Evolutionary conservation across 208 protist species (phyloP).

Genomic region (Acanthamoeba castellanii): DNA sequence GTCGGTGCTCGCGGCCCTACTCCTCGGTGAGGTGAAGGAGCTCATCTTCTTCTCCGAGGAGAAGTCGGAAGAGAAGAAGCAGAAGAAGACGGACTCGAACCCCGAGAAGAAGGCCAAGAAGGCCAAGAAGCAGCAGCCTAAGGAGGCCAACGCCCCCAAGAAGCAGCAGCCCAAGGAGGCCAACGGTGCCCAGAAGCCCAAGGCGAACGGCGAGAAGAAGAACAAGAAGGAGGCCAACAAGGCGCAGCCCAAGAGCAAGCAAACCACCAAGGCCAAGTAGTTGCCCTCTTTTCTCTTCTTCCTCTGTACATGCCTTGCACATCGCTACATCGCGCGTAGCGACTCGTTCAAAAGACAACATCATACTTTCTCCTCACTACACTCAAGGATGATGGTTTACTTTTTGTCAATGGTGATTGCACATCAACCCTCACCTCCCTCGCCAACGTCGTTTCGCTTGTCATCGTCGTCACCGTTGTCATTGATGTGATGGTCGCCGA

Average conservation of each 20-base stretch:
- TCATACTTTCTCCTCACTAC: too few relatives aligned
- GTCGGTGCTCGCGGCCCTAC: constrained; percentile 77
- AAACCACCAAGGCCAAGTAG: not conserved
- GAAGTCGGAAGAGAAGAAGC: constrained; percentile 59
- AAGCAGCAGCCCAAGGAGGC: not conserved
- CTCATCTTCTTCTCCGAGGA: constrained; percentile 80
- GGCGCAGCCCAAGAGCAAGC: not conserved
- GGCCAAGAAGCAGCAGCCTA: not conserved
- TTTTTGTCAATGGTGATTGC: too few relatives aligned
- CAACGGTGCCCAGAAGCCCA: not conserved
- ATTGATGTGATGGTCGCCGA: too few relatives aligned
- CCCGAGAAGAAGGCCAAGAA: constrained; percentile 44
- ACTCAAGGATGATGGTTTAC: too few relatives aligned
- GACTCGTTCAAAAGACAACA: too few relatives aligned
- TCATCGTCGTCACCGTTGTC: too few relatives aligned
- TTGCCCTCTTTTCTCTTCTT: too few relatives aligned
- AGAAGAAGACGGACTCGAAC: not conserved
- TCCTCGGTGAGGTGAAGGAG: constrained; percentile 83
- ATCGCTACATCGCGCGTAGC: too few relatives aligned
- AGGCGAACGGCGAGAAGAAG: not conserved
- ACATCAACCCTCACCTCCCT: too few relatives aligned
- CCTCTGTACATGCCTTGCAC: too few relatives aligned
- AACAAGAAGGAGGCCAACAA: not conserved
- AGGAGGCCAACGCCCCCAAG: not conserved
- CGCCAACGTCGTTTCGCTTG: too few relatives aligned